Evolutionary conservation across 768 basidiomycete species (phyloP), one percentile per base, ranked within the genome.

Genomic region (Tylopilus felleus): DNA sequence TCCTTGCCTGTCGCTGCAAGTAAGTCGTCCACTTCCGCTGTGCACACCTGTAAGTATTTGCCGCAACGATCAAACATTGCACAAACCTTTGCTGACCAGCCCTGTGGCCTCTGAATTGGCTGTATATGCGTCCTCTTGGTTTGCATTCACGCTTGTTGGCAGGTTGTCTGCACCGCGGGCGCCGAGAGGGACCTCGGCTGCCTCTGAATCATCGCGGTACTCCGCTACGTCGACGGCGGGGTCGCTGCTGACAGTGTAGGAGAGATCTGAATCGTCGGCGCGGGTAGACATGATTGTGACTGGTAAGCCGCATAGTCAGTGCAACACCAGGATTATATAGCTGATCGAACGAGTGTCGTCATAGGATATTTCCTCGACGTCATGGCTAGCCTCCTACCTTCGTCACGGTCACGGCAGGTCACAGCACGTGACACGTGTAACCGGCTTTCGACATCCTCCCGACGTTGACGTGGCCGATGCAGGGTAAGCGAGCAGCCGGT

Each of bases 21-120:
- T 7, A 65, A 39, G 8, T 65, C 67, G n/a, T 67, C 49, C 19
- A 63, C 60, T 41, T 69, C 62, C 10, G 52, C 65, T 66, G 21
- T 16, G 27, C 12, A 8, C 21, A n/a, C 25, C 23, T 22, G 36
- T 28, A 52, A 27, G 21, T n/a, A 2, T 21, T 39, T 33, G 33
- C 21, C 5, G 5, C 8, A 31, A 29, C 16, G 12, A 19, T 28
- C 16, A 16, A 29, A 31, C 19, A 44, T 17, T 16, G 31, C 22
- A 47, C 47, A 25, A 41, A 45, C 38, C 41, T 38, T 53, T 22
- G 21, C 47, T 14, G 31, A 39, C 28, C 17, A 12, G 25, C 29
- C 58, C 51, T 8, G 48, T 41, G 0, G 16, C 23, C 14, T 35
- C 38, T 35, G 31, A 31, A 38, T 21, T 17, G 17, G 43, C 25